These are phyloP conservation scores for Hypholoma sublateritium DNA, from an alignment of 768 basidiomycete species.

Conservation along the genomic window DNA sequence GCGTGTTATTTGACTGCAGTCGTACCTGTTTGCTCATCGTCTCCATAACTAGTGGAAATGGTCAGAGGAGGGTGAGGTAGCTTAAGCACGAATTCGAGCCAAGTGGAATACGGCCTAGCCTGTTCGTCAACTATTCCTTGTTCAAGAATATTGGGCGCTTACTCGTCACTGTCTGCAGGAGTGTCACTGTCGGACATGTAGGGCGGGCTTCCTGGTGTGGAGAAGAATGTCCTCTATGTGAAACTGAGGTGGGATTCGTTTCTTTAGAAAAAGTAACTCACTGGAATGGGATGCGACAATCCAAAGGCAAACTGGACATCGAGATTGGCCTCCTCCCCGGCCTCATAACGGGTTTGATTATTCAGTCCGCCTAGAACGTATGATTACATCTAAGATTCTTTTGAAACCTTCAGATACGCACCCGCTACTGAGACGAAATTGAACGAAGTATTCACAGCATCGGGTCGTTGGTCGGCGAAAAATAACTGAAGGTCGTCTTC, in stretches of 20 bases:
- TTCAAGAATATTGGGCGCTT: not conserved
- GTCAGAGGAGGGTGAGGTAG: conserved; percentile 49
- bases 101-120: conserved; percentile 37
- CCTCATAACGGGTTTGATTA: conserved; percentile 45
- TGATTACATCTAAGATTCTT: not conserved
- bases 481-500: conserved; percentile 47
- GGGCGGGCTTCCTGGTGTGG: conserved; percentile 64
- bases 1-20: conserved; percentile 13
- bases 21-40: conserved; percentile 68
- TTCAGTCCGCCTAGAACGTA: conserved; percentile 49
- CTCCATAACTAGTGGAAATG: conserved; percentile 74
- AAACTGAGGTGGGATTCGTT: not conserved
- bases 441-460: conserved; percentile 50
- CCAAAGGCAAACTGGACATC: conserved; percentile 71
- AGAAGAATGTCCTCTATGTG: conserved; percentile 53
- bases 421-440: conserved; percentile 56
- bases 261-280: not conserved
- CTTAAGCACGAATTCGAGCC: conserved; percentile 57
- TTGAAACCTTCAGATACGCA: conserved; percentile 15
- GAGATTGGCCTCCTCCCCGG: conserved; percentile 64
- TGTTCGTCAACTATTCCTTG: not conserved
- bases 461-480: conserved; percentile 45
- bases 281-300: conserved; percentile 40
- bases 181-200: conserved; percentile 48
- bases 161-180: conserved; percentile 40